A percentile compares a stretch with the other conserved stretches of the same genome.
phyloP scores from a whole-genome alignment of 1,139 yeast genomes.

The Scheffersomyces quercinus region DNA sequence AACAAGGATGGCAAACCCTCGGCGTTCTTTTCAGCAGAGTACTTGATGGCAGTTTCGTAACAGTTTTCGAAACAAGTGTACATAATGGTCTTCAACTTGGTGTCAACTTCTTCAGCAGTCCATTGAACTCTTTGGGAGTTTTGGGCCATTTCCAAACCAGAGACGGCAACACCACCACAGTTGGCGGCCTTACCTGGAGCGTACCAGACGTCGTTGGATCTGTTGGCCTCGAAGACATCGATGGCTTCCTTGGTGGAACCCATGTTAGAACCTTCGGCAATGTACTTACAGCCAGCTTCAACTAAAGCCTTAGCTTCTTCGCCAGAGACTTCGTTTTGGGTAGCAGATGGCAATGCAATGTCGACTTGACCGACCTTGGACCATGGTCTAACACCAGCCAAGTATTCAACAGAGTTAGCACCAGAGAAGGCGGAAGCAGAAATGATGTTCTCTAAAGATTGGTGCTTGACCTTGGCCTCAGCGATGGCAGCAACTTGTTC shows the following conservation, averaged over 20 bases:
- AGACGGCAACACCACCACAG: conserved; percentile 99
- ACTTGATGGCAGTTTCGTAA: conserved; percentile 80
- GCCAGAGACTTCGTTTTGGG: conserved; percentile 96
- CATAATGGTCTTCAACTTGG: conserved; percentile 62
- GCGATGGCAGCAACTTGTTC: conserved; percentile 79
- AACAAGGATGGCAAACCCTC: conserved; percentile 80
- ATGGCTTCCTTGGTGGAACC: conserved; percentile 98
- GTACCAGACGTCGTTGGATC: conserved; percentile 83
- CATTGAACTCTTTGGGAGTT: conserved; percentile 82
- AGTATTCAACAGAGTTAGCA: conserved; percentile 61
- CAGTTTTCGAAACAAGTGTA: conserved; percentile 90
- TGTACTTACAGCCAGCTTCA: conserved; percentile 86
- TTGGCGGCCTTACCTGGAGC: conserved; percentile 99
- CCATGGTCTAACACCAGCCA: conserved; percentile 98
- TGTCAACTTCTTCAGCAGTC: conserved; percentile 20
- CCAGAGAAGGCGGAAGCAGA: conserved; percentile 57
- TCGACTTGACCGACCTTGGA: conserved; percentile 86
- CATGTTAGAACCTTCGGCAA: conserved; percentile 99
- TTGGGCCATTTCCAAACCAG: conserved; percentile 99
- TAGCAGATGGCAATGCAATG: conserved; percentile 96
- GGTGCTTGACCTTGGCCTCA: conserved; percentile 79
- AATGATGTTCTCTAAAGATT: conserved; percentile 71
- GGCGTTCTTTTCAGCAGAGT: conserved; percentile 68
- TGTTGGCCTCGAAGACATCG: conserved; percentile 86
- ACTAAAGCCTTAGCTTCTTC: conserved; percentile 95